These are phyloP conservation scores for Osmanthus fragrans DNA, from an alignment of 257 asterid species.

Conservation along the genomic window DNA sequence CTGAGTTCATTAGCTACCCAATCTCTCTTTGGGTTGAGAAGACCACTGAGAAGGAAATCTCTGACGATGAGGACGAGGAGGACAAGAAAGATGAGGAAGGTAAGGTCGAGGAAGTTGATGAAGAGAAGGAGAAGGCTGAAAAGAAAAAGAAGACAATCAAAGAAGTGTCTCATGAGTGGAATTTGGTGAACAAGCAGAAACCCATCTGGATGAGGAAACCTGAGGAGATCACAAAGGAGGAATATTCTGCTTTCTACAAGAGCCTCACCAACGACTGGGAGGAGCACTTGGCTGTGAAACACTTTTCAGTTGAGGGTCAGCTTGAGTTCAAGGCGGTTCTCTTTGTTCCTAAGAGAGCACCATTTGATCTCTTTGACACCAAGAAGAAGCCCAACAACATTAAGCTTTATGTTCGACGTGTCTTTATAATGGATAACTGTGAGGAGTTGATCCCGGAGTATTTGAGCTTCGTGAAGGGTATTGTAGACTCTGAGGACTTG, in stretches of 20 bases:
- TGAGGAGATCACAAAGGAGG: slow-evolving; percentile 22
- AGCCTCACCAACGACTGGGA: slow-evolving; percentile 24
- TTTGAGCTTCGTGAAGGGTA: slow-evolving; percentile 5
- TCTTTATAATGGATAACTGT: slow-evolving; percentile 4
- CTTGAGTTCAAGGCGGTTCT: slow-evolving; percentile 13
- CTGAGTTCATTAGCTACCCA: slow-evolving; percentile 28
- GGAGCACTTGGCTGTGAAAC: slow-evolving; percentile 7
- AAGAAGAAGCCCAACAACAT: slow-evolving; percentile 7
- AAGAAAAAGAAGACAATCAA: slow-evolving; percentile 21
- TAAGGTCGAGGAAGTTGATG: slow-evolving; percentile 19
- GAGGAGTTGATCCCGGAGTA: slow-evolving; percentile 9
- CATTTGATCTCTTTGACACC: slow-evolving; percentile 6
- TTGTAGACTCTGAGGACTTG: slow-evolving; percentile 8
- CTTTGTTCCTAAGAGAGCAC: slow-evolving; percentile 6
- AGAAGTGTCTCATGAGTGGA: slow-evolving; percentile 28
- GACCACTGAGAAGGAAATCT: slow-evolving; percentile 21
- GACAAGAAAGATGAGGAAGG: slow-evolving; percentile 23
- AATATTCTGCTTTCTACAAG: slow-evolving; percentile 22
- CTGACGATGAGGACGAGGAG: slow-evolving; percentile 25
- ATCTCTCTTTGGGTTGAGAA: slow-evolving; percentile 21
- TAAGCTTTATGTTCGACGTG: slow-evolving; percentile 1
- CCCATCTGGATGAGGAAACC: slow-evolving; percentile 27
- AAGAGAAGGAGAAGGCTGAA: slow-evolving; percentile 22
- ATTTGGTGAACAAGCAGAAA: slow-evolving; percentile 24
- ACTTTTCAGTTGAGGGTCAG: slow-evolving; percentile 5